Evolutionary conservation across 371 early-diverging fungal genomes (phyloP), one percentile per base, ranked within the genome.

Genomic region (Massospora cicadina): DNA sequence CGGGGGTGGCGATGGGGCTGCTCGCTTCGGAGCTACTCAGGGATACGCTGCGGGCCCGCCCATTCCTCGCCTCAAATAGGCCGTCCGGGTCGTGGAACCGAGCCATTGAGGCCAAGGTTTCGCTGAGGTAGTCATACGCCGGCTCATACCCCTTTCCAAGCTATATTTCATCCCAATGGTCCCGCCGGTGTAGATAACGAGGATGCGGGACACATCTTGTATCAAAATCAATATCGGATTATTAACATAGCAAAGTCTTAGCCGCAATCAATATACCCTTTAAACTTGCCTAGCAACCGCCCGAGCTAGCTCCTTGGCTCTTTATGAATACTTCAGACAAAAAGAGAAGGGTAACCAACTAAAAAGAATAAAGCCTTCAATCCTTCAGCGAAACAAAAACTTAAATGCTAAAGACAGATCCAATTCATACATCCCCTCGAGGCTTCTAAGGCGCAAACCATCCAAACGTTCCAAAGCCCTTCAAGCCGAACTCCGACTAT

Each of bases 121-220:
- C 76, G 0, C 86, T 83, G 27, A 97, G 76, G 69, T 83, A 88
- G 54, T 87, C 84, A 23, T 84, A 67, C 70, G 77, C 90, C 0
- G 91, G 90, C 23, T 82, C 75, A 69, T 91, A 91, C 1, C 92
- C 92, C 60, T 83, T 32, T 79, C 75, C 10, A 74, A 75, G 33
- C 81, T 83, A 68, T 89, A 79, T 68, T 84, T 85, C 96, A 93
- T 94, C 30, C 95, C 98, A 70, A 96, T 95, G 0, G 98, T 98
- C 2, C 91, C 91, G 59, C 91, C 91, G 0, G 95, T 95, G 75
- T 98, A 98, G 31, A 96, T 86, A 23, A 93, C 71, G 26, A 96
- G 76, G 0, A 94, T 91, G 53, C 85, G 76, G 2, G 89, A 88
- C 2, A 89, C 75, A 69, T 86, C 90, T 83, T 70, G 25, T n/a